Percentiles rank a stretch among this genome's conserved stretches.
phyloP scores from a whole-genome alignment of 1,284 basidiomycete genomes.

The Ganoderma multipileum region DNA sequence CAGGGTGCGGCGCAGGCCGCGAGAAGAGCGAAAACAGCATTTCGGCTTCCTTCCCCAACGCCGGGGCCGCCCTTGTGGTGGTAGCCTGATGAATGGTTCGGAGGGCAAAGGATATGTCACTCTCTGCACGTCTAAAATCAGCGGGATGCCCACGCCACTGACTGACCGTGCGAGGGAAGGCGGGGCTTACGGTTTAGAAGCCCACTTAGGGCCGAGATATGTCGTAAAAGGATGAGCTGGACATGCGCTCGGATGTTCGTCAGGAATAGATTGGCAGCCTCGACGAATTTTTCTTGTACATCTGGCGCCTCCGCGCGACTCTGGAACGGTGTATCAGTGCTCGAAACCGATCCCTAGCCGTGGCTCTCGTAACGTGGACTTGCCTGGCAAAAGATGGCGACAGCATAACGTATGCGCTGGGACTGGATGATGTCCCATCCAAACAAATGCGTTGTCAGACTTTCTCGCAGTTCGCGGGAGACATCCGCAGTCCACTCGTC shows the following conservation, averaged over 20 bases:
- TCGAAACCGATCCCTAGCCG: background rate
- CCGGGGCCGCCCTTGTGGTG: slow-evolving; percentile 54
- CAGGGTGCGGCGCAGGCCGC: slow-evolving; percentile 34
- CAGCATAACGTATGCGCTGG: slow-evolving; percentile 60
- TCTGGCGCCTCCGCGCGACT: slow-evolving; percentile 18
- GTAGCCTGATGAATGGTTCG: slow-evolving; percentile 61
- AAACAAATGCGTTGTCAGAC: slow-evolving; percentile 62
- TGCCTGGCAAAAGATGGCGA: slow-evolving; percentile 74
- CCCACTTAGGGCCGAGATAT: slow-evolving; percentile 53
- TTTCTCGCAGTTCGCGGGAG: slow-evolving; percentile 52
- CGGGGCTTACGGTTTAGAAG: slow-evolving; percentile 31
- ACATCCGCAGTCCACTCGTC: slow-evolving; percentile 40
- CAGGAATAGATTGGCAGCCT: slow-evolving; percentile 56
- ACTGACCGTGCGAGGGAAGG: background rate
- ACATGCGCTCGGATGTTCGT: slow-evolving; percentile 59
- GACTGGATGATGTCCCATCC: slow-evolving; percentile 61
- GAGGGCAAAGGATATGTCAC: slow-evolving; percentile 63
- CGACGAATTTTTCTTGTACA: slow-evolving; percentile 52
- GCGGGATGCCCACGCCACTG: slow-evolving; percentile 13
- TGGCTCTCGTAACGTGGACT: slow-evolving; percentile 34
- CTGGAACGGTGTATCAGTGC: slow-evolving; percentile 45
- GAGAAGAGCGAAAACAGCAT: slow-evolving; percentile 47
- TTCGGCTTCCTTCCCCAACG: slow-evolving; percentile 59
- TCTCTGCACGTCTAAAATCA: slow-evolving; percentile 44
- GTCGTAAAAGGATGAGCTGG: slow-evolving; percentile 61